Evolutionary conservation across 345 rosid genomes (phyloP).

Genomic region (Capsella bursapastoris): DNA sequence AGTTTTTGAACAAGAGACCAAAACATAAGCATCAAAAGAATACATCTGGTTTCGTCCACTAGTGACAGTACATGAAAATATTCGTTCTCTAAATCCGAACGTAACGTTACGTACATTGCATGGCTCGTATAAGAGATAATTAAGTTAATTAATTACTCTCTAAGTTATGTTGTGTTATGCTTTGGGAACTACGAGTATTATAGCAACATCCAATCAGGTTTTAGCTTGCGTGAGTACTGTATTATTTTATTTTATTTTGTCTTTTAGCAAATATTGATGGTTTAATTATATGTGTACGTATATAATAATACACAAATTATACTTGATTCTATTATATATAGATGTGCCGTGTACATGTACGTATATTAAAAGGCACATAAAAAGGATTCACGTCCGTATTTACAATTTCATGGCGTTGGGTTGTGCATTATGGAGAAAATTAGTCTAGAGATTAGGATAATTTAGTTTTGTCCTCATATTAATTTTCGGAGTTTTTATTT

Average conservation of each 20-base stretch:
- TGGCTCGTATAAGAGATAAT: slow-evolving; percentile 30
- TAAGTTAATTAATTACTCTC: slow-evolving; percentile 33
- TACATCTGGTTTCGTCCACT: slow-evolving; percentile 30
- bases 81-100: background rate
- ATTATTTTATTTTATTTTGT: background rate
- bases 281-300: slow-evolving; percentile 36
- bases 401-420: slow-evolving; percentile 27
- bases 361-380: slow-evolving; percentile 29
- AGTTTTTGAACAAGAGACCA: slow-evolving; percentile 9
- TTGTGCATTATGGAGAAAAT: slow-evolving; percentile 43
- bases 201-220: slow-evolving; percentile 27
- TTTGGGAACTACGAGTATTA: slow-evolving; percentile 37
- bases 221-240: slow-evolving; percentile 33
- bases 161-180: slow-evolving; percentile 26
- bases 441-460: slow-evolving; percentile 22
- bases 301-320: slow-evolving; percentile 35
- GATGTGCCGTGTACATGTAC: slow-evolving; percentile 34
- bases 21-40: slow-evolving; percentile 14
- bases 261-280: slow-evolving; percentile 38
- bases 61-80: slow-evolving; percentile 25
- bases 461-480: slow-evolving; percentile 26
- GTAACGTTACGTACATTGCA: slow-evolving; percentile 38
- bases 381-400: slow-evolving; percentile 36
- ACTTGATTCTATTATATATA: slow-evolving; percentile 25
- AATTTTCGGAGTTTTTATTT: background rate